A percentile compares a stretch with the other conserved stretches of the same genome.
Evolutionary conservation across 768 basidiomycete species (phyloP).

Genomic region (Hygrophorus pudorinus): DNA sequence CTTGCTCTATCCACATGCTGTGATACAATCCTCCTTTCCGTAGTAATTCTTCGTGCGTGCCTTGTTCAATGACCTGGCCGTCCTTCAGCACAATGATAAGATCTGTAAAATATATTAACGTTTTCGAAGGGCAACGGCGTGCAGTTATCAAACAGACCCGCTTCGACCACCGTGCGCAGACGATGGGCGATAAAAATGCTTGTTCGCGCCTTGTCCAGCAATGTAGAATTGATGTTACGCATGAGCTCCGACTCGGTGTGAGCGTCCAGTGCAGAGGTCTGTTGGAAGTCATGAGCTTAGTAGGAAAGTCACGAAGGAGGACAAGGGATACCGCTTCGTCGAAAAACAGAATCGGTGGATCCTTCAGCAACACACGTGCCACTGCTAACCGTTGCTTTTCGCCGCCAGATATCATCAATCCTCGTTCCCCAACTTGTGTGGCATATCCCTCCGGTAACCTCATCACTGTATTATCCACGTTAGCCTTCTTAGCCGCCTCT

Average conservation of each 20-base stretch:
- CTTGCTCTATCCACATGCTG: conserved; percentile 78
- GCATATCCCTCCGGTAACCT: conserved; percentile 76
- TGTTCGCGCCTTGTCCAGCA: conserved; percentile 73
- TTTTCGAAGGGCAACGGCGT: neutral
- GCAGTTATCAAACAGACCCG: conserved; percentile 42
- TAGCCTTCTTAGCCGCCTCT: conserved; percentile 76
- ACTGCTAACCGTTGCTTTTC: conserved; percentile 97
- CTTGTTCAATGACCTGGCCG: conserved; percentile 87
- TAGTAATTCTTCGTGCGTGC: conserved; percentile 84
- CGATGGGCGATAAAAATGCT: conserved; percentile 97
- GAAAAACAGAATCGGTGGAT: conserved; percentile 94
- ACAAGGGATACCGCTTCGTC: conserved; percentile 81
- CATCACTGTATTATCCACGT: conserved; percentile 74
- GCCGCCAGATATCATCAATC: conserved; percentile 96
- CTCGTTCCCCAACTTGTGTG: conserved; percentile 92
- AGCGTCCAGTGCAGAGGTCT: conserved; percentile 95
- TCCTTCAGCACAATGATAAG: conserved; percentile 89
- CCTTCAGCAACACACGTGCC: conserved; percentile 84
- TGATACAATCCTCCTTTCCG: conserved; percentile 59
- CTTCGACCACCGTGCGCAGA: conserved; percentile 80
- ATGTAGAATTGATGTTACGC: conserved; percentile 78
- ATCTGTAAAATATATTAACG: conserved; percentile 33
- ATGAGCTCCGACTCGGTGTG: conserved; percentile 93
- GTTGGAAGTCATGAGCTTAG: neutral
- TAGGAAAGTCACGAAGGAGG: neutral